These are phyloP conservation scores for Backusella psychrophila DNA, from an alignment of 192 early-diverging fungal species.

Conservation along the genomic window DNA sequence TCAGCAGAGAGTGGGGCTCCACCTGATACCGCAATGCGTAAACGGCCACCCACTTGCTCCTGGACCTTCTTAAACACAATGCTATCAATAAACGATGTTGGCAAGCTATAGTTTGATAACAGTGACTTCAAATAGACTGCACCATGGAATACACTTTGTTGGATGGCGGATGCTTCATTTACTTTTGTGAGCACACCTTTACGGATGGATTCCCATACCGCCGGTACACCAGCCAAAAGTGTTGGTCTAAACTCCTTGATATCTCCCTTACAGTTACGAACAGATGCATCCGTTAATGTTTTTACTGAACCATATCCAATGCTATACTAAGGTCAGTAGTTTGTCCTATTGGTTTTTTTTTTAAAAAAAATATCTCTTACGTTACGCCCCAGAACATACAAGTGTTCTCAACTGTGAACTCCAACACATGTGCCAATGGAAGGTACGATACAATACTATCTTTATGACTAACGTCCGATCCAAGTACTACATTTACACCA, in stretches of 20 bases:
- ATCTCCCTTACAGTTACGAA: slow-evolving; percentile 64
- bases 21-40: slow-evolving; percentile 78
- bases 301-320: slow-evolving; percentile 58
- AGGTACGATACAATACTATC: slow-evolving; percentile 70
- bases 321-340: background rate
- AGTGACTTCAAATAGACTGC: slow-evolving; percentile 72
- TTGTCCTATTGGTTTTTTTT: background rate
- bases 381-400: slow-evolving; percentile 34
- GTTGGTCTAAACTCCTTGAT: slow-evolving; percentile 59
- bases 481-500: slow-evolving; percentile 53
- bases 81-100: slow-evolving; percentile 67
- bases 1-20: slow-evolving; percentile 85
- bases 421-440: slow-evolving; percentile 77
- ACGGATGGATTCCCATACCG: slow-evolving; percentile 57
- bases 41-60: slow-evolving; percentile 79
- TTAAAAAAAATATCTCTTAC: background rate
- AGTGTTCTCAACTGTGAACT: slow-evolving; percentile 50
- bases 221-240: slow-evolving; percentile 60
- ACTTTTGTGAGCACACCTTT: slow-evolving; percentile 39
- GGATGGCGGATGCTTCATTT: slow-evolving; percentile 39
- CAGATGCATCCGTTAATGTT: slow-evolving; percentile 55
- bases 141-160: slow-evolving; percentile 70
- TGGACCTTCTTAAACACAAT: slow-evolving; percentile 82
- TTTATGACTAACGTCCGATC: slow-evolving; percentile 42
- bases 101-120: slow-evolving; percentile 53